A percentile compares a stretch with the other conserved stretches of the same genome.
These are phyloP conservation scores for Alloteropsis semialata DNA, from an alignment of 176 grass and related monocot genomes.

Conservation along the genomic window DNA sequence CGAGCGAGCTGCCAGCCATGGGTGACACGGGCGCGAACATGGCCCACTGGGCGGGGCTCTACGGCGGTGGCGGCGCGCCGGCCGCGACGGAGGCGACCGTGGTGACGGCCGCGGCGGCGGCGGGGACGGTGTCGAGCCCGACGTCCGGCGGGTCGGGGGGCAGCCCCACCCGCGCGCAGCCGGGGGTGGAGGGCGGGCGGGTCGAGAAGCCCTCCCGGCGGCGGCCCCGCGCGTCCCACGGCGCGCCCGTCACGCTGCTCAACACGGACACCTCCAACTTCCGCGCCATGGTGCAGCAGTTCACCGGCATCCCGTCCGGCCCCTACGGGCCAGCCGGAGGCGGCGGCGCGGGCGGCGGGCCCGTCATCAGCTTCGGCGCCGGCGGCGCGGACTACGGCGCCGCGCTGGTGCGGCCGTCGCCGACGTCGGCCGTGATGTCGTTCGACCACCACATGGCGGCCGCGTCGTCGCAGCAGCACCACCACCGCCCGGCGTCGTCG, in stretches of 20 bases:
- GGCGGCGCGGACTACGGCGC: background rate
- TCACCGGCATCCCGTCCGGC: slow-evolving; percentile 73
- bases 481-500: slow-evolving; percentile 24
- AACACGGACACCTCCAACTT: slow-evolving; percentile 97
- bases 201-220: slow-evolving; percentile 56
- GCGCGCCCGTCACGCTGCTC: slow-evolving; percentile 83
- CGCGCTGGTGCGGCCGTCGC: slow-evolving; percentile 42
- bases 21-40: slow-evolving; percentile 41
- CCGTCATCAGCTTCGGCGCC: slow-evolving; percentile 47
- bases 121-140: slow-evolving; percentile 41
- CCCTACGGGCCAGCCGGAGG: slow-evolving; percentile 30
- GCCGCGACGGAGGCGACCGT: slow-evolving; percentile 15
- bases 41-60: slow-evolving; percentile 52
- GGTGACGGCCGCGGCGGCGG: background rate
- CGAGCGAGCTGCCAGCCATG: slow-evolving; percentile 27
- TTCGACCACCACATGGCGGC: slow-evolving; percentile 38
- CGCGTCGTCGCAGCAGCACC: background rate
- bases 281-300: slow-evolving; percentile 98
- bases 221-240: slow-evolving; percentile 55
- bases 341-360: background rate
- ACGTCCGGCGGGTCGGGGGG: slow-evolving; percentile 34
- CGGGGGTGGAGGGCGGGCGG: slow-evolving; percentile 39
- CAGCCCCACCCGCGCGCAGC: slow-evolving; percentile 2
- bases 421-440: slow-evolving; percentile 50
- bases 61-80: slow-evolving; percentile 15